phyloP scores from a whole-genome alignment of 805 yeast species.

The Yamadazyma olivae region DNA sequence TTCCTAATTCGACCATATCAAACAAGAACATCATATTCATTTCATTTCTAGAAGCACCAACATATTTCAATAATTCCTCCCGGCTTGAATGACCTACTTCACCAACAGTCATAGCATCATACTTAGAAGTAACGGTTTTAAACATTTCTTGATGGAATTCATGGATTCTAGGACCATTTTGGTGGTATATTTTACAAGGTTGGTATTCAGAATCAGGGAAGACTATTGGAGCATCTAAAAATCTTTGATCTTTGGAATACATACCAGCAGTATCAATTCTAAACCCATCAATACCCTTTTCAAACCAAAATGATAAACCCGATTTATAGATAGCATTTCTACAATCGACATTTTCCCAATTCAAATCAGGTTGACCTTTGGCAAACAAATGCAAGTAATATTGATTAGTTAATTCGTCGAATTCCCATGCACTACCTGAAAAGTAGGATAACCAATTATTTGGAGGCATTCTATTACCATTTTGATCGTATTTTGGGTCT shows the following conservation, averaged over 20 bases:
- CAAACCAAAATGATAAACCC: conserved; percentile 52
- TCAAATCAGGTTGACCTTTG: conserved; percentile 54
- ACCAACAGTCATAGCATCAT: conserved; percentile 57
- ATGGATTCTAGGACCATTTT: conserved; percentile 55
- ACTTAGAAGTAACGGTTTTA: conserved; percentile 37
- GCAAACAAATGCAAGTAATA: conserved; percentile 56
- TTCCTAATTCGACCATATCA: conserved; percentile 36
- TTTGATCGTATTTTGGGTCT: conserved; percentile 42
- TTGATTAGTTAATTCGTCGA: conserved; percentile 51
- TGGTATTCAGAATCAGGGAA: conserved; percentile 41
- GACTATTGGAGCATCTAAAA: conserved; percentile 48
- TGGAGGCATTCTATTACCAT: conserved; percentile 52
- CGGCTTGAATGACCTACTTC: conserved; percentile 47
- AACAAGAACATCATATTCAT: conserved; percentile 37
- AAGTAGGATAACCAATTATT: conserved; percentile 56
- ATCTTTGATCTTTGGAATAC: conserved; percentile 45
- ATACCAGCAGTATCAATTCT: conserved; percentile 55
- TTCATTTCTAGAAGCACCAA: conserved; percentile 34
- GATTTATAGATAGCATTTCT: conserved; percentile 40
- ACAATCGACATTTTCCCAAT: conserved; percentile 52
- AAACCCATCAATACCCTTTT: conserved; percentile 57
- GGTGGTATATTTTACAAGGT: conserved; percentile 29
- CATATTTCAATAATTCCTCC: conserved; percentile 43
- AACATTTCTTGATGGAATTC: conserved; percentile 55
- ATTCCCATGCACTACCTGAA: conserved; percentile 56